A percentile compares a stretch with the other conserved stretches of the same genome.
phyloP scores from a whole-genome alignment of 176 grass and related monocot species.

The Oryza rufipogon region DNA sequence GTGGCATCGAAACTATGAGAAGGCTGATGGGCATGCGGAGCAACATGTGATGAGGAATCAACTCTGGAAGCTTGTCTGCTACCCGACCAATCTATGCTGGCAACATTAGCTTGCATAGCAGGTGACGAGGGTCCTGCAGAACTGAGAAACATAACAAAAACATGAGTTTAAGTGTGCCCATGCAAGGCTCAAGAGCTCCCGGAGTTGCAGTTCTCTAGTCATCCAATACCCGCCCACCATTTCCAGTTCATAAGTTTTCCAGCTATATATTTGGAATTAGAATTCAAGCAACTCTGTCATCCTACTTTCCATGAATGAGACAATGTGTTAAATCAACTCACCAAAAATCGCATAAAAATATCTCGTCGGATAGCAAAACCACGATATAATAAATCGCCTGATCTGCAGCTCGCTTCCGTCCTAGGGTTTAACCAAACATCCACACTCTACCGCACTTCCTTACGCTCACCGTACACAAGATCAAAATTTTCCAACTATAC shows the following conservation, averaged over 20 bases:
- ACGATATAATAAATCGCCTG: too few relatives aligned
- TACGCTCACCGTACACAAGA: too few relatives aligned
- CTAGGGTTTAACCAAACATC: too few relatives aligned
- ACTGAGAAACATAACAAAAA: constrained; percentile 48
- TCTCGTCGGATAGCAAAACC: too few relatives aligned
- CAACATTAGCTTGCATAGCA: constrained; percentile 72
- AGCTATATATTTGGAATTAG: background rate
- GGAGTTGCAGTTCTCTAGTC: background rate
- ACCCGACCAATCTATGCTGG: constrained; percentile 89
- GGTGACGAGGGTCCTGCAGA: constrained; percentile 91
- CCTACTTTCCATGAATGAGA: background rate
- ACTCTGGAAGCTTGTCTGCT: constrained; percentile 75
- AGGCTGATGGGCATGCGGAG: constrained; percentile 57
- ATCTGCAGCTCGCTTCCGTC: too few relatives aligned
- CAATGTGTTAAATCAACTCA: background rate
- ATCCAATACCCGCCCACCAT: background rate
- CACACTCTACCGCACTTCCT: too few relatives aligned
- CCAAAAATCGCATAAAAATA: too few relatives aligned
- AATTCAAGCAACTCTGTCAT: background rate
- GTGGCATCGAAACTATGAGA: constrained; percentile 78
- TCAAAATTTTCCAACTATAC: background rate
- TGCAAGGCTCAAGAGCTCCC: constrained; percentile 5
- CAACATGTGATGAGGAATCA: constrained; percentile 61
- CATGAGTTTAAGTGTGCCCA: background rate
- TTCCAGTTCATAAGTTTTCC: background rate